Evolutionary conservation across 345 rosid genomes (phyloP), one percentile per base, ranked within the genome.

Genomic region (Corymbia maculata): DNA sequence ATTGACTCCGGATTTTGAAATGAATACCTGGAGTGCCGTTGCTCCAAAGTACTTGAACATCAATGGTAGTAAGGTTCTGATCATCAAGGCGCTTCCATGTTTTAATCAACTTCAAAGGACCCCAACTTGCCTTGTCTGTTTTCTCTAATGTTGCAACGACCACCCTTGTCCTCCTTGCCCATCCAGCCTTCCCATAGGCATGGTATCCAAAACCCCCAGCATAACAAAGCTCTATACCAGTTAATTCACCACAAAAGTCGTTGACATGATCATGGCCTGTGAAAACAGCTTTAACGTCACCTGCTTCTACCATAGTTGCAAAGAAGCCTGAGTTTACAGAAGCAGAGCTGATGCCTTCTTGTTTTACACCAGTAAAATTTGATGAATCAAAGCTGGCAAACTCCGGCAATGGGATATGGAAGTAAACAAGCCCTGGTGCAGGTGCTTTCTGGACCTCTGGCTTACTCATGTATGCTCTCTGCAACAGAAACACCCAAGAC

Each of bases 51-150:
- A 93, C 96, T 88, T 92, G 94, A 88, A 91, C 91, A 87, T 96
- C 98, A 80, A 94, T 90, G 66, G 88, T 92, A 85, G 98, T 92
- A 59, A 94, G 95, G 85, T 88, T 64, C 88, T 87, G 51, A 93
- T 96, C 96, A 92, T 96, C 99, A 82, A 96, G 97, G 51, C 97
- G 96, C 91, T 97, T 97, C 99, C 99, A 96, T 11, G 99, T 95
- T 90, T 89, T 95, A 90, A 97, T 94, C 1, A 96, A 92, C 94
- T 95, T 95, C 49, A 95, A 95, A 36, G 87, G 91, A 42, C 95
- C 99, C 99, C 99, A 96, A 19, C 88, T 88, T 82, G 94, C 96
- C 85, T 89, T 66, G 80, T 85, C 90, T n/a, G 91, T 91, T 92
- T 92, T 95, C 93, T 94, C 96, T 92, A 98, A 90, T 80, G 96